These are phyloP conservation scores for Russula ochroleuca DNA, from an alignment of 768 basidiomycete species.

Conservation along the genomic window DNA sequence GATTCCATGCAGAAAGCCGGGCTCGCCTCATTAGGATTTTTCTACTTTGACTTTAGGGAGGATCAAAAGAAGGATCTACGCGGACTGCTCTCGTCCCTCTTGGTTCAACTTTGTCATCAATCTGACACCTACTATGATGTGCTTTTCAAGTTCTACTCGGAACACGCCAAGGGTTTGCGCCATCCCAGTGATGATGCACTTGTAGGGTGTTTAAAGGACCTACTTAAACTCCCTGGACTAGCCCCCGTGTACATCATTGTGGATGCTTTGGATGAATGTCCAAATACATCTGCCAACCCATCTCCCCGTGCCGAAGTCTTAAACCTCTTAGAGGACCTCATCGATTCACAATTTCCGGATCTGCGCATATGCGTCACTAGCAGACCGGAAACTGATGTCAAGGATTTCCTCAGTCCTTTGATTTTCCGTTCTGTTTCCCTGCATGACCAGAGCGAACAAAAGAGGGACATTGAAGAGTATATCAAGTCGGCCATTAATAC, in stretches of 20 bases:
- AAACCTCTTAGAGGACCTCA: background rate
- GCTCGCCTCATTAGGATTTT: background rate
- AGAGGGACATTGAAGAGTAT: background rate
- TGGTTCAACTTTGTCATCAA: background rate
- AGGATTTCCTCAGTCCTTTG: background rate
- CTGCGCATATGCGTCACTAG: constrained; percentile 1
- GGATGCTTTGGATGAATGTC: background rate
- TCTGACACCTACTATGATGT: background rate
- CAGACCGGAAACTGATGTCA: background rate
- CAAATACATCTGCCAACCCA: background rate
- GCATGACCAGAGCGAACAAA: background rate
- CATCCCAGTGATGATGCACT: background rate
- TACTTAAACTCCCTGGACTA: too few relatives aligned
- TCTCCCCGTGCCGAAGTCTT: background rate
- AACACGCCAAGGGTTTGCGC: too few relatives aligned
- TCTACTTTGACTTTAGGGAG: background rate
- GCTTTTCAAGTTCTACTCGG: too few relatives aligned
- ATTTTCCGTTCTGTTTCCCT: background rate
- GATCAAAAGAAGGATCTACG: too few relatives aligned
- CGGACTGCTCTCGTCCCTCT: background rate
- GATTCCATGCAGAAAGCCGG: background rate
- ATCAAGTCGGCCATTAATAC: background rate
- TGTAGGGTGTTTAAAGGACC: background rate
- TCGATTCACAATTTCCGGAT: background rate
- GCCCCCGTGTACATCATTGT: background rate